phyloP scores from a whole-genome alignment of 2,329 filamentous ascomycete species.

The Ilyonectria destructans region DNA sequence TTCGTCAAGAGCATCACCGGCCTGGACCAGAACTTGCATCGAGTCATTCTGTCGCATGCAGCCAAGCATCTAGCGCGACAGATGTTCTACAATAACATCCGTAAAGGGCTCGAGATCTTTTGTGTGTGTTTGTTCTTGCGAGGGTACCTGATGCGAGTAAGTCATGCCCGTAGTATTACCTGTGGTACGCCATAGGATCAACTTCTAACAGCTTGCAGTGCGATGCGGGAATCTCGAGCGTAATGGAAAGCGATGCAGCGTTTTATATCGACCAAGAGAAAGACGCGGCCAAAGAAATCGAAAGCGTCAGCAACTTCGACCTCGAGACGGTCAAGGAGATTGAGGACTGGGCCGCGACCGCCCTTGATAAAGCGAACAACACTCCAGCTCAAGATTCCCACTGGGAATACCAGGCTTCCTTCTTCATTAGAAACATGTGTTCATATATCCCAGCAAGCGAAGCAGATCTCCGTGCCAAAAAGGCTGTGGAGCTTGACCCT shows the following conservation, averaged over 20 bases:
- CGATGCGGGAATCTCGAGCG: not conserved
- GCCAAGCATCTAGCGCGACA: not conserved
- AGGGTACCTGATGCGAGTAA: not conserved
- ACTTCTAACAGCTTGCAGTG: not conserved
- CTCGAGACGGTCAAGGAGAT: not conserved
- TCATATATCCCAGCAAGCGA: not conserved
- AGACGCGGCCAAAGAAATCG: not conserved
- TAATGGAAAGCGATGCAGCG: not conserved
- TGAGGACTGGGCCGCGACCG: not conserved
- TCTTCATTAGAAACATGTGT: not conserved
- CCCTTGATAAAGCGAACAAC: not conserved
- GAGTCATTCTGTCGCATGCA: not conserved
- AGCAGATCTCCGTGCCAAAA: not conserved
- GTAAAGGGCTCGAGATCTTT: not conserved
- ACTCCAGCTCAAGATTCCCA: not conserved
- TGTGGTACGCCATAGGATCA: not conserved
- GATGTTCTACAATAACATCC: not conserved
- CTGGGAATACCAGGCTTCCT: not conserved
- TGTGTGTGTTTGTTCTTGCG: not conserved
- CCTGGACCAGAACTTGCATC: not conserved
- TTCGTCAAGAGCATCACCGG: not conserved
- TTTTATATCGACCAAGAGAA: not conserved
- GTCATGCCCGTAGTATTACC: not conserved
- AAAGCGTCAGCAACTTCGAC: not conserved
- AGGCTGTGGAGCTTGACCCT: not conserved